These are phyloP conservation scores for Aspergillus sclerotioniger DNA, from an alignment of 495 filamentous ascomycete species.

Conservation along the genomic window DNA sequence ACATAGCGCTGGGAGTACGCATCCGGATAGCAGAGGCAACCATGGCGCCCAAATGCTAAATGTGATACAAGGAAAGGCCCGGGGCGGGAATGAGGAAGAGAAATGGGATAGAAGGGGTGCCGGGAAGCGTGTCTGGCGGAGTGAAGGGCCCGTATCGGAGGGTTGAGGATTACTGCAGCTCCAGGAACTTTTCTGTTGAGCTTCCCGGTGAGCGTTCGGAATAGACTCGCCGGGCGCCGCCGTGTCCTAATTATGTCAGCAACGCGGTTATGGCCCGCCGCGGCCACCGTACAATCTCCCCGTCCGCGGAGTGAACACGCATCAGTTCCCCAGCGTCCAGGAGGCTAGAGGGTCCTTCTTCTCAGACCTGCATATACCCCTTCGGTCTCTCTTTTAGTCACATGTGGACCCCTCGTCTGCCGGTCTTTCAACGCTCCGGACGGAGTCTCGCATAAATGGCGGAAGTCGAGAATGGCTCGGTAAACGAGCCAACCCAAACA, in stretches of 20 bases:
- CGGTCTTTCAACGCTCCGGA: slow-evolving; percentile 30
- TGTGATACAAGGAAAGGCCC: slow-evolving; percentile 30
- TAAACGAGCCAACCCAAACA: slow-evolving; percentile 33
- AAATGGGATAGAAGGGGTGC: slow-evolving; percentile 29
- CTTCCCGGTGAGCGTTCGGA: slow-evolving; percentile 39
- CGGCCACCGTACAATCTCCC: slow-evolving; percentile 17
- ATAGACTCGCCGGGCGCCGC: slow-evolving; percentile 23
- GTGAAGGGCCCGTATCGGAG: slow-evolving; percentile 26
- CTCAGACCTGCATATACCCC: neutral
- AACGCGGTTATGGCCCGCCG: slow-evolving; percentile 8
- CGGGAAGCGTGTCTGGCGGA: slow-evolving; percentile 30
- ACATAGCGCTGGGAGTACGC: slow-evolving; percentile 48
- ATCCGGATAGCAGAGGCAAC: slow-evolving; percentile 49
- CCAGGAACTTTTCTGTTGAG: slow-evolving; percentile 50
- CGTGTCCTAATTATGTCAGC: slow-evolving; percentile 28
- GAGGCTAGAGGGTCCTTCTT: slow-evolving; percentile 1
- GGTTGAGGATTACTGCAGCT: slow-evolving; percentile 21
- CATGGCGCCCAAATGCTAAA: slow-evolving; percentile 39
- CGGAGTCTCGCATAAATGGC: slow-evolving; percentile 46
- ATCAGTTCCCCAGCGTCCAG: slow-evolving; percentile 15
- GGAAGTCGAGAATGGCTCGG: slow-evolving; percentile 43
- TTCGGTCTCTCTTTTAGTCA: slow-evolving; percentile 30
- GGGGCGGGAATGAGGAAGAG: slow-evolving; percentile 22
- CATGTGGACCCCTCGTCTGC: slow-evolving; percentile 32
- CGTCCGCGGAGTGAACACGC: slow-evolving; percentile 28